Base-by-base conservation (phyloP, 1,284 basidiomycete genomes). In the Hemileia vastatrix region DNA sequence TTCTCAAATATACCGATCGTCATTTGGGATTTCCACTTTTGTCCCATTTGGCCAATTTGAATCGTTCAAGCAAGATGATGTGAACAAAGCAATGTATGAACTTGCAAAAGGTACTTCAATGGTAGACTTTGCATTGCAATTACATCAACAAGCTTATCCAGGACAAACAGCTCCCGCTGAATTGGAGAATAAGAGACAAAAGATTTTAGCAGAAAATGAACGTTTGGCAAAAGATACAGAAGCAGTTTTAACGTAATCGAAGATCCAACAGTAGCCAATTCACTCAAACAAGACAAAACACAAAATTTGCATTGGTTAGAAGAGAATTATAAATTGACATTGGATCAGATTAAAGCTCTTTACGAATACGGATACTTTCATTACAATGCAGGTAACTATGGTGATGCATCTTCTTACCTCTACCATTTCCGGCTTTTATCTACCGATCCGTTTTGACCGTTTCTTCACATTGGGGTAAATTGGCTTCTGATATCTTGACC, bases 311-410 rank as follows among this genome's bases (percentile, higher is more conserved):
- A 88, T 66, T 90, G 92, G 78, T 82, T 98, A 73, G 89, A 91
- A 78, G 89, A 94, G 63, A 86, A 94, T 76, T 94, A 94, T 80
- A 83, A 85, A 88, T 84, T 98, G 66, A 92, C 88, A 24, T 79
- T 88, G 63, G 91, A 95, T 65, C 90, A 96, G 83, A 95, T 98
- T 77, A 89, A 87, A 55, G 88, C 90, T 2, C 82, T 98, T 8
- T 97, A 97, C 81, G 90, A 91, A 78, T 97, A 94, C 77, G 94
- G 94, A 63, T 87, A 96, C 76, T 96, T 93, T 81, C 92, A 94
- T 78, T 98, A 90, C 80, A 90, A 91, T 40, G 90, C 90, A 75
- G 94, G 94, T 62, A 90, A 91, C 77, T 97, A 98, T 81, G 86
- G 84, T 69, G 89, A 89, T 65, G 92, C 94, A 21, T 91, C 92